phyloP scores from a whole-genome alignment of 352 stramenopile genomes.

The Stramenopiles sp. region DNA sequence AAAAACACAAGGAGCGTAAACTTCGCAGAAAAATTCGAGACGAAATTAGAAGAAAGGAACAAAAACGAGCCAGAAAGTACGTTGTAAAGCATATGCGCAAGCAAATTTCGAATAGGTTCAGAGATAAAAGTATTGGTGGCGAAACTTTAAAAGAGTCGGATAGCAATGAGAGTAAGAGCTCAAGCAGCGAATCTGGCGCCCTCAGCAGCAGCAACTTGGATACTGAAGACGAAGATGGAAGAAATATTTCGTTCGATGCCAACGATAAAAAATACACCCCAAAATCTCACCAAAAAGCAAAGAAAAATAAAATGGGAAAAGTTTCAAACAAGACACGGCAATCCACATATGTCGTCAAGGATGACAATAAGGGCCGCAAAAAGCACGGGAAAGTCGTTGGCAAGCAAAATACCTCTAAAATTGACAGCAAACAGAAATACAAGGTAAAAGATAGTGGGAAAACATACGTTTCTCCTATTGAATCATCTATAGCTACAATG shows the following conservation, averaged over 20 bases:
- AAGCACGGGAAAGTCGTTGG: neutral
- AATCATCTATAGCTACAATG: neutral
- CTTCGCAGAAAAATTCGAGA: neutral
- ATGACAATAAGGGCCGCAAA: neutral
- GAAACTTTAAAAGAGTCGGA: neutral
- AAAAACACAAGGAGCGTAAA: neutral
- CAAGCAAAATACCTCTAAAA: neutral
- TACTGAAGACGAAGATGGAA: neutral
- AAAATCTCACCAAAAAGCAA: constrained; percentile 3
- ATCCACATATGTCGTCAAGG: neutral
- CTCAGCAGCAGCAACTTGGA: neutral
- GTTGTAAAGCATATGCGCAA: neutral
- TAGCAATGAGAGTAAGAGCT: neutral
- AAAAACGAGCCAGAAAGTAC: neutral
- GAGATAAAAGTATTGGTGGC: neutral
- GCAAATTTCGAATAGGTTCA: neutral
- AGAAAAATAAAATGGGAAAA: neutral
- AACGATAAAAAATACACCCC: neutral
- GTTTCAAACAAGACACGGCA: neutral
- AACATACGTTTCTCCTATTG: neutral
- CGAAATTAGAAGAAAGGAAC: neutral
- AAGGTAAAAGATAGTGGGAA: neutral
- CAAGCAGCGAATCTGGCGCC: neutral
- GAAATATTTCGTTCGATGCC: neutral
- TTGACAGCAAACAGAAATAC: neutral